Conservation (phyloP, 257 asterid genomes). For the Coffea eugenioides region DNA sequence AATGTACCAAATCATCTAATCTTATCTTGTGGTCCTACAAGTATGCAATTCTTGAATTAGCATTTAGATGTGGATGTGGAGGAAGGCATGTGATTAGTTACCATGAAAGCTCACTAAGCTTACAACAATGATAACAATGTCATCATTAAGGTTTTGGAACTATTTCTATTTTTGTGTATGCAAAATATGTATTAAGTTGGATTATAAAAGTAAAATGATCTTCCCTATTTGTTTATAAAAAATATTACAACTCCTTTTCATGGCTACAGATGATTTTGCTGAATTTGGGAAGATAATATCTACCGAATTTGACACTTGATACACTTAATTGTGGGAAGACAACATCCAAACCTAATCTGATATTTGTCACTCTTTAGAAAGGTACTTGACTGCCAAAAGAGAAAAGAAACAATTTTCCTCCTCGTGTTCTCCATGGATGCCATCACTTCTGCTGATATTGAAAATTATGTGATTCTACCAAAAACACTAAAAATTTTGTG, state of each 20-base stretch:
- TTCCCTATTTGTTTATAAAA: background rate
- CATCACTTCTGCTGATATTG: background rate
- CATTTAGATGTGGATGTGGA: background rate
- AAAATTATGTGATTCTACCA: background rate
- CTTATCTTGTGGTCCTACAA: slow-evolving; percentile 18
- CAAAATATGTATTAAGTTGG: background rate
- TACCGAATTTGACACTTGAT: too few species aligned
- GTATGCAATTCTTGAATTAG: background rate
- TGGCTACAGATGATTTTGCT: background rate
- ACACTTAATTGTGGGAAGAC: background rate
- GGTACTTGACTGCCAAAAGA: background rate
- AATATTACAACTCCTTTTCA: background rate
- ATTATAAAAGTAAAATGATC: background rate
- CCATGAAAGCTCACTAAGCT: background rate
- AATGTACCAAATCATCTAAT: background rate
- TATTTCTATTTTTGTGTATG: background rate
- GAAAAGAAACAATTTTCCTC: background rate
- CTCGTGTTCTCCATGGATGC: background rate
- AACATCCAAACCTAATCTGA: background rate
- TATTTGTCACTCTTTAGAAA: background rate
- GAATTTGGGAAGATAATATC: background rate
- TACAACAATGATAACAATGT: background rate
- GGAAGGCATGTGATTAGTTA: slow-evolving; percentile 5
- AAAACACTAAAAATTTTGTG: background rate
- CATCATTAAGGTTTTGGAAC: background rate